phyloP scores from a whole-genome alignment of 2,329 filamentous ascomycete genomes.

The Dothistroma septosporum region DNA sequence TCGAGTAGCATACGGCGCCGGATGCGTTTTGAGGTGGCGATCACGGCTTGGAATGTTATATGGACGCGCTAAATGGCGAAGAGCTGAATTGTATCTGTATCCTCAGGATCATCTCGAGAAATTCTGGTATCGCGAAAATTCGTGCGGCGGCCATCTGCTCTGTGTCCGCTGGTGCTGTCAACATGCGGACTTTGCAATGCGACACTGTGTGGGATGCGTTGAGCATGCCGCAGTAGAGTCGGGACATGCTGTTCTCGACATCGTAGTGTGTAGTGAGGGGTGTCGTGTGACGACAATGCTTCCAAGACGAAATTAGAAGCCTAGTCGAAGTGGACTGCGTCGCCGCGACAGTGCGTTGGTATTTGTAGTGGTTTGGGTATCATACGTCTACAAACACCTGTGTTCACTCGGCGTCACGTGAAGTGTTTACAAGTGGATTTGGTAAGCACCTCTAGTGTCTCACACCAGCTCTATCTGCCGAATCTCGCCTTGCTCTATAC shows the following conservation, averaged over 20 bases:
- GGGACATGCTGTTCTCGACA: too few species aligned
- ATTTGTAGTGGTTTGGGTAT: too few species aligned
- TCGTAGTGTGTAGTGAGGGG: not conserved
- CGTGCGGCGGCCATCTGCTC: not conserved
- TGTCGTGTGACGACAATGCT: not conserved
- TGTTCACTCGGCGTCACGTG: too few species aligned
- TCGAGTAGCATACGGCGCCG: not conserved
- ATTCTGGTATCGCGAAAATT: conserved; percentile 4
- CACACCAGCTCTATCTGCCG: not conserved
- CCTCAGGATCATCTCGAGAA: conserved; percentile 4
- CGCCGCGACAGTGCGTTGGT: too few species aligned
- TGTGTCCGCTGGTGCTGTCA: not conserved
- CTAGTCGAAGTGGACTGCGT: not conserved
- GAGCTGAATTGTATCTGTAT: not conserved
- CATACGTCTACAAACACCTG: too few species aligned
- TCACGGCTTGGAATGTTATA: not conserved
- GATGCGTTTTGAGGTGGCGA: not conserved
- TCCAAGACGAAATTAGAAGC: not conserved
- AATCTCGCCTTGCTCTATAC: not conserved
- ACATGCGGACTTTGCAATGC: too few species aligned
- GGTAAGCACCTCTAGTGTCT: not conserved
- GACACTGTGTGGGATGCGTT: not conserved
- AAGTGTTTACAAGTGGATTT: too few species aligned
- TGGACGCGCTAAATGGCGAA: not conserved
- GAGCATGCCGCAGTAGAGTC: not conserved